These are phyloP conservation scores for Soucietia sequanensis DNA, from an alignment of 805 yeast genomes.

Conservation along the genomic window DNA sequence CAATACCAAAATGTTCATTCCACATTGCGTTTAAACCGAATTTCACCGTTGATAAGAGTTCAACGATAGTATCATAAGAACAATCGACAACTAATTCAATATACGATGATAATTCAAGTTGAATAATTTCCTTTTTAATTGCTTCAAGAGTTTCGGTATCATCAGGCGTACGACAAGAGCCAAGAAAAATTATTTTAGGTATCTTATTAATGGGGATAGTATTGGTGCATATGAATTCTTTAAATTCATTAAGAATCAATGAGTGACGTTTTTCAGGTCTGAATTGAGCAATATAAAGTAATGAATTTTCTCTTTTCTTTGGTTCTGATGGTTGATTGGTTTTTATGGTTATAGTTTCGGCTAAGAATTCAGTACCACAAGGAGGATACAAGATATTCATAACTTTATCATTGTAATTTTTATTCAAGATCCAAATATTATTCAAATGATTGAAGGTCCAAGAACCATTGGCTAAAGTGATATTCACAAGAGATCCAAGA, in stretches of 20 bases:
- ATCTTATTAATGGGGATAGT: conserved; percentile 14
- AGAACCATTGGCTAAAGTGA: conserved; percentile 76
- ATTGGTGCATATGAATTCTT: conserved; percentile 46
- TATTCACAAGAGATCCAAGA: conserved; percentile 64
- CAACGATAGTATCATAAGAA: conserved; percentile 59
- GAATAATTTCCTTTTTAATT: conserved; percentile 43
- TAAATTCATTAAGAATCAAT: conserved; percentile 63
- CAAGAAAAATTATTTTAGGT: conserved; percentile 72
- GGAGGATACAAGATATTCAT: conserved; percentile 84
- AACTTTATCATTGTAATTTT: conserved; percentile 18
- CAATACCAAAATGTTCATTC: conserved; percentile 99
- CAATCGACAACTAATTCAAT: conserved; percentile 72
- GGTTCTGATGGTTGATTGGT: conserved; percentile 12
- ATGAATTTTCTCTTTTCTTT: conserved; percentile 31
- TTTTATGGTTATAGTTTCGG: conserved; percentile 10
- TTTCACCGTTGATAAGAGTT: conserved; percentile 52
- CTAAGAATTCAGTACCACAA: conserved; percentile 63
- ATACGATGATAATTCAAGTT: conserved; percentile 23
- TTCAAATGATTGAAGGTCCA: conserved; percentile 86
- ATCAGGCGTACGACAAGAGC: conserved; percentile 71
- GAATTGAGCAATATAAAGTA: conserved; percentile 83
- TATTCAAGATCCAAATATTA: conserved; percentile 57
- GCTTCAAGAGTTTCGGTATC: conserved; percentile 61
- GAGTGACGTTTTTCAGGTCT: conserved; percentile 92
- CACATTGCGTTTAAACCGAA: conserved; percentile 96